Base-by-base conservation (phyloP, 1,284 basidiomycete genomes). In the Phellinidium pouzarii region DNA sequence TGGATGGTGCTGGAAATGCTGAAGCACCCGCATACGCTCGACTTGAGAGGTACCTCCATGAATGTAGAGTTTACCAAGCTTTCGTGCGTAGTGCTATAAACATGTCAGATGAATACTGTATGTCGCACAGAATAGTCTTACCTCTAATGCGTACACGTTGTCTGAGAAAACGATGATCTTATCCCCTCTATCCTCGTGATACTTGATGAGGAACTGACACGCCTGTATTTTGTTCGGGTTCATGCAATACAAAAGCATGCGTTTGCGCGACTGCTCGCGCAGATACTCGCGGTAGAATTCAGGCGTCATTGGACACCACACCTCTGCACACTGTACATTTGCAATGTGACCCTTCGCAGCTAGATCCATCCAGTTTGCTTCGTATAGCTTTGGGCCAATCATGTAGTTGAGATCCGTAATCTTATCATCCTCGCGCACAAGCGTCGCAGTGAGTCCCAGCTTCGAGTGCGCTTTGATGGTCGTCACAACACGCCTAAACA, bases 281-380 rank as follows among this genome's bases (percentile, higher is more conserved):
- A 99, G 78, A 66, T 99, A 99, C 71, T 99, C 95, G 62, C 92
- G 86, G 68, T 99, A 99, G 67, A 99, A 99, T 66, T 99, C 94
- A 17, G 96, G 95, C 29, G 96, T 97, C 96, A 99, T 99, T 7
- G 93, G 92, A 65, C 96, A 99, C 96, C 96, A 99, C 4, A 99
- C 96, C 71, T 99, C 96, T 14, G 96, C 96, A 68, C 94, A 98
- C 80, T 98, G 96, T 98, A 99, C 96, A 61, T 96, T 98, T 3
- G 96, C 96, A 65, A 99, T 99, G 68, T 99, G 96, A 0, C 96
- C 96, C 68, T 98, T 98, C 54, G 93, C 93, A 29, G 96, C 95
- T 60, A 99, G 81, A 69, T 99, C 96, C 95, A 99, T 99, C 96
- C 96, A 99, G 67, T 99, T 99, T 5, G 96, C 96, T 71, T 99